A percentile compares a stretch with the other conserved stretches of the same genome.
phyloP scores from a whole-genome alignment of 2,329 filamentous ascomycete species.

The Diaporthe citrichinensis region DNA sequence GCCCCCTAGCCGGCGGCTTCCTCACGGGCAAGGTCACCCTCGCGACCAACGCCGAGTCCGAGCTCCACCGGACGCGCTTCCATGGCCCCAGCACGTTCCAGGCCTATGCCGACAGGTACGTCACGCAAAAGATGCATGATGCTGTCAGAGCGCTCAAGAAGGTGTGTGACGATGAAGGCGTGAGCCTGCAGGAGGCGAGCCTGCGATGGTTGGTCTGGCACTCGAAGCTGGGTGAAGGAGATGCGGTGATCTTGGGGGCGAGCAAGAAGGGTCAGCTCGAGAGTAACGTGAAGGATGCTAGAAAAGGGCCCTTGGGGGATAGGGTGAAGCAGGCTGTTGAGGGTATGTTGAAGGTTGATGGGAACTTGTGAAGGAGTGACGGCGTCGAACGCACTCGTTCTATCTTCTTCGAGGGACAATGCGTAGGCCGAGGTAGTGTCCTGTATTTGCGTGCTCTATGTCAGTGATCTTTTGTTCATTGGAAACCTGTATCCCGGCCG shows the following conservation, averaged over 20 bases:
- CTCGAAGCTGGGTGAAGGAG: conserved; percentile 45
- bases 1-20: conserved; percentile 70
- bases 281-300: conserved; percentile 23
- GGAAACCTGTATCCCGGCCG: background rate
- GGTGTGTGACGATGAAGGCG: conserved; percentile 11
- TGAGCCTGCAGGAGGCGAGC: conserved; percentile 24
- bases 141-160: conserved; percentile 10
- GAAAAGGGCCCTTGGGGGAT: background rate
- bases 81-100: conserved; percentile 8
- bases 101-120: conserved; percentile 9
- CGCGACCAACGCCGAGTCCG: conserved; percentile 13
- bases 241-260: conserved; percentile 56
- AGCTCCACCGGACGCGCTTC: conserved; percentile 15
- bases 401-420: too few relatives aligned
- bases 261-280: conserved; percentile 52
- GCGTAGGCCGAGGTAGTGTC: too few relatives aligned
- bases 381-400: background rate
- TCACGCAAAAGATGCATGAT: conserved; percentile 14
- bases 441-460: background rate
- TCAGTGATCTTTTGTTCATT: background rate
- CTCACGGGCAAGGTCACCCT: conserved; percentile 52
- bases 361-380: conserved; percentile 1
- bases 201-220: conserved; percentile 17
- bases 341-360: background rate
- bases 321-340: conserved; percentile 4